Conservation (phyloP, 768 basidiomycete species). For the Strobilomyces confusus region DNA sequence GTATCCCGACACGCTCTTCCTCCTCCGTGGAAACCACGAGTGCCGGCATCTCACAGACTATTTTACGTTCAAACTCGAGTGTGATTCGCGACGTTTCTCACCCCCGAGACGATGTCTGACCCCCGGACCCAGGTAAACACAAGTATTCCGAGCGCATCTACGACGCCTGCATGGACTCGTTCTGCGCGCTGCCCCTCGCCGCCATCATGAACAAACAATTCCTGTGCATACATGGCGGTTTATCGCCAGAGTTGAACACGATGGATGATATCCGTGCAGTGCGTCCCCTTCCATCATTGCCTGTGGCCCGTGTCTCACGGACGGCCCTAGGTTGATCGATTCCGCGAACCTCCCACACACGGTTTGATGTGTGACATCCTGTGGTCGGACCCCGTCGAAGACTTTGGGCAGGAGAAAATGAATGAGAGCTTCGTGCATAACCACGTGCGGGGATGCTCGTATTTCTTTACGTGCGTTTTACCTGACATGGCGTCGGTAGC, state of each 20-base stretch:
- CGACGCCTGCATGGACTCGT: conserved; percentile 97
- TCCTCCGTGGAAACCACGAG: conserved; percentile 97
- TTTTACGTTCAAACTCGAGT: conserved; percentile 98
- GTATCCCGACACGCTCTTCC: conserved; percentile 96
- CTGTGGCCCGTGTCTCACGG: neutral
- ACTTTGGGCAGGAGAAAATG: conserved; percentile 93
- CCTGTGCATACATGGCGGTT: conserved; percentile 95
- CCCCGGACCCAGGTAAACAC: conserved; percentile 75
- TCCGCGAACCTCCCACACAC: conserved; percentile 95
- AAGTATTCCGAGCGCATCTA: conserved; percentile 97
- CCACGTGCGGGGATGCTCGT: conserved; percentile 94
- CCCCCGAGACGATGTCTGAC: conserved; percentile 1
- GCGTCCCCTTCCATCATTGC: conserved; percentile 26
- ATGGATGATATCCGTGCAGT: conserved; percentile 91
- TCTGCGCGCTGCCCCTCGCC: conserved; percentile 91
- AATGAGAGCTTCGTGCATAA: conserved; percentile 92
- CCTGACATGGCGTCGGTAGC: neutral
- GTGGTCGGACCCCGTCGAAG: conserved; percentile 98
- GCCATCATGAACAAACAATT: conserved; percentile 99
- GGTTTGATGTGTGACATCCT: conserved; percentile 98
- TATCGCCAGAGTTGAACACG: conserved; percentile 93
- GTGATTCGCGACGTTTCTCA: conserved; percentile 44
- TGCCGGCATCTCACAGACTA: conserved; percentile 98
- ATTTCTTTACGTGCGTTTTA: conserved; percentile 76
- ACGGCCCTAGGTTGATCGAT: conserved; percentile 78